Base-by-base conservation (phyloP, 495 filamentous ascomycete species). In the Hyphodiscus hymeniophilus region DNA sequence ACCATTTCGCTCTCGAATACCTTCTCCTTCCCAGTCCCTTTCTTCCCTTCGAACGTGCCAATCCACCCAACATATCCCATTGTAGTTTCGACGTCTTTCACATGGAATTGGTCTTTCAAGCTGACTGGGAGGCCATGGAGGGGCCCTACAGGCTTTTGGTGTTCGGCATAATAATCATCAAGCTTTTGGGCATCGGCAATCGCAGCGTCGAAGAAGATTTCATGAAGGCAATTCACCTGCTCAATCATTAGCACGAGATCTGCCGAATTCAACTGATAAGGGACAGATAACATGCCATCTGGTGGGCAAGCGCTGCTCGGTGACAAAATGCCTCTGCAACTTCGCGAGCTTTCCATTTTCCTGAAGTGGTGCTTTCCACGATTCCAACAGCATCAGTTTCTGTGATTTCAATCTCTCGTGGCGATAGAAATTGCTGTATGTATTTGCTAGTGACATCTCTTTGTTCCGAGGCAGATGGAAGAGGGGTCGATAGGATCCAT, bases 161-260 rank as follows among this genome's bases (percentile, higher is more conserved):
- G 39, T 62, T 63, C 4, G 55, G 50, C 60, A 55, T 71, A 59
- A 33, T 63, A 70, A 16, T 65, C 66, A 55, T 87, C 84, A 10
- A 86, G 70, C 30, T 72, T 59, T 4, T 62, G 57, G 13, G 82
- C 82, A 21, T 75, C 69, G 18, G 64, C 60, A 7, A 85, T 56
- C 3, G 84, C 84, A n/a, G 67, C 65, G 22, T 76, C 71, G 52
- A 85, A 85, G 40, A 84, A 73, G 28, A 80, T 78, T 45, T 89
- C 82, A 18, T 75, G 79, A 6, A 85, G 64, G 50, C 82, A 85
- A 54, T 81, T 77, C 22, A 71, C 50, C 52, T 56, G 24, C 21
- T 11, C 24, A 26, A 26, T 42, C 17, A 39, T 48, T 10, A 40
- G 32, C n/a, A 40, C 4, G 20, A 3, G 20, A 23, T 40, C 38